Conservation (phyloP, 2,329 filamentous ascomycete genomes). For the Penicillium sp. region DNA sequence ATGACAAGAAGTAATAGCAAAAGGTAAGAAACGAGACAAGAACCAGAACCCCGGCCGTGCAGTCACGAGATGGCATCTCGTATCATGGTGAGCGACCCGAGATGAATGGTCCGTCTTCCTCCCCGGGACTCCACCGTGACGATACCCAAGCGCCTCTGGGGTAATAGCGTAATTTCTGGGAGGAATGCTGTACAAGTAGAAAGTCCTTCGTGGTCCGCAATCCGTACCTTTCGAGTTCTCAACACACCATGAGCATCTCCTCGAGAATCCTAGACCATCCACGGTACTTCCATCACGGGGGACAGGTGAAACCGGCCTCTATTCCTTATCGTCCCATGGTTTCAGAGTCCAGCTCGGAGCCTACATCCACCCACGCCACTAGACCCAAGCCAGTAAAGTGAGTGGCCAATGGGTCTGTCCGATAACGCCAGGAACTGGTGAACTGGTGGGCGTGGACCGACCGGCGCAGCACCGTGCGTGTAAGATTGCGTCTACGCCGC, state of each 20-base stretch:
- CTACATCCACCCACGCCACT: slow-evolving; percentile 6
- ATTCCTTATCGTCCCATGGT: background rate
- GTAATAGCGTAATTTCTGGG: background rate
- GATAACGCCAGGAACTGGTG: slow-evolving; percentile 21
- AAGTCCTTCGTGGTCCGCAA: background rate
- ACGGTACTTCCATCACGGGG: background rate
- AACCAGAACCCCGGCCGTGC: background rate
- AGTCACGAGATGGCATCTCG: background rate
- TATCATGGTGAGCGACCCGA: background rate
- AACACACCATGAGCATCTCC: background rate
- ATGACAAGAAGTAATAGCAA: background rate
- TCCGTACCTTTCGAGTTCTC: background rate
- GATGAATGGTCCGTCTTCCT: background rate
- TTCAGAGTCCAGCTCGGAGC: background rate
- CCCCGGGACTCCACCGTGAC: background rate
- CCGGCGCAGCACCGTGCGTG: slow-evolving; percentile 18
- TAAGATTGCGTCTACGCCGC: slow-evolving; percentile 20
- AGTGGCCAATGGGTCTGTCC: slow-evolving; percentile 6
- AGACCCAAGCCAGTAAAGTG: slow-evolving; percentile 10
- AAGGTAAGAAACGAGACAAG: background rate
- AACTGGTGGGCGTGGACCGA: background rate
- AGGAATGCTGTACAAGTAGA: background rate
- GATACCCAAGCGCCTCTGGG: background rate
- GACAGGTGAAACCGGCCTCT: background rate
- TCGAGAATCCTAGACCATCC: background rate